Evolutionary conservation across 768 basidiomycete species (phyloP).

Genomic region (Artomyces pyxidatus): DNA sequence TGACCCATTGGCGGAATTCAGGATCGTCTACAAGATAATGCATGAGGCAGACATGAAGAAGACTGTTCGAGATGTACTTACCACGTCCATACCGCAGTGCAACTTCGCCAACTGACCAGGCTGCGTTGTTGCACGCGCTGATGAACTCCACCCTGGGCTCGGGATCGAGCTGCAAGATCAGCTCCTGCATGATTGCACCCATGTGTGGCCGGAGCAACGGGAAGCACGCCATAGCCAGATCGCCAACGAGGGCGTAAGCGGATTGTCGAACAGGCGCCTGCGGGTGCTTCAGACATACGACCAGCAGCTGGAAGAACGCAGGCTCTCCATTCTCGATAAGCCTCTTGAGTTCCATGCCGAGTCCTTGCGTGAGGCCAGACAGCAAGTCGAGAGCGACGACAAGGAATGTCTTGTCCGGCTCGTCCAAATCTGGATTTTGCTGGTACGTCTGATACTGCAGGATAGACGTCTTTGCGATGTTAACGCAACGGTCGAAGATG

Average conservation of each 20-base stretch:
- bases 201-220: slow-evolving; percentile 75
- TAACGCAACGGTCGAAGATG: slow-evolving; percentile 87
- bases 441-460: slow-evolving; percentile 83
- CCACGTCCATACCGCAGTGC: slow-evolving; percentile 85
- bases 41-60: background rate
- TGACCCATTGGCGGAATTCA: slow-evolving; percentile 90
- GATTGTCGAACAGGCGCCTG: slow-evolving; percentile 94
- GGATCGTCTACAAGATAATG: slow-evolving; percentile 45
- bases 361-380: slow-evolving; percentile 91
- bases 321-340: slow-evolving; percentile 67
- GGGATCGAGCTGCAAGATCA: slow-evolving; percentile 84
- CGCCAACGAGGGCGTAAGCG: slow-evolving; percentile 96
- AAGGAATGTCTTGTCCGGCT: slow-evolving; percentile 95
- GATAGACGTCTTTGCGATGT: slow-evolving; percentile 75
- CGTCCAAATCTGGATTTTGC: slow-evolving; percentile 84
- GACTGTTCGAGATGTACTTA: slow-evolving; percentile 25
- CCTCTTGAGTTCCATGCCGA: slow-evolving; percentile 69
- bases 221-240: slow-evolving; percentile 97
- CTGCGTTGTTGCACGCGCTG: slow-evolving; percentile 97
- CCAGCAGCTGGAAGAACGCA: slow-evolving; percentile 71
- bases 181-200: slow-evolving; percentile 82
- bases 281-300: slow-evolving; percentile 89
- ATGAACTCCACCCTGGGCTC: slow-evolving; percentile 92
- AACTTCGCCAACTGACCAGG: slow-evolving; percentile 99
- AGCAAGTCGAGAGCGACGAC: slow-evolving; percentile 97